Evolutionary conservation across 306 rosid species (phyloP).

Genomic region (Trichosanthes cucumerina): DNA sequence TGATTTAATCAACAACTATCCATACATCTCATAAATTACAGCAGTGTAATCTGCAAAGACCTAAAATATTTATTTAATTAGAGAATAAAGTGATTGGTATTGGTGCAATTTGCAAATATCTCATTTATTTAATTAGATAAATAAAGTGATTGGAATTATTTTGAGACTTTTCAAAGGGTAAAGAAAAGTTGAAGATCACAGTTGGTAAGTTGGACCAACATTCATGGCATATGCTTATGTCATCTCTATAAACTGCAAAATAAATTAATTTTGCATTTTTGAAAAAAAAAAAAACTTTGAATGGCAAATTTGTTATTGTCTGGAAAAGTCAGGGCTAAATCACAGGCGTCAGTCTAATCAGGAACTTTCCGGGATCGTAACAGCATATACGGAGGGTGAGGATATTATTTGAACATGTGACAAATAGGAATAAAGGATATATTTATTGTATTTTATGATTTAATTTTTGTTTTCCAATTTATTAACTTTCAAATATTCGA

Average conservation of each 20-base stretch:
- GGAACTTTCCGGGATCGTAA: background rate
- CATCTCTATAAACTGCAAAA: background rate
- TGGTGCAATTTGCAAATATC: background rate
- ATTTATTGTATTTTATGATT: background rate
- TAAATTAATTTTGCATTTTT: background rate
- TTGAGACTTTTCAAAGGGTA: background rate
- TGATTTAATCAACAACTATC: too few relatives aligned
- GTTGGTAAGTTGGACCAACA: background rate
- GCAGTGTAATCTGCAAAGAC: too few relatives aligned
- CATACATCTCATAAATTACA: too few relatives aligned
- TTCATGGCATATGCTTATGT: background rate
- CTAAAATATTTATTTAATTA: background rate
- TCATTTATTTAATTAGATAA: background rate
- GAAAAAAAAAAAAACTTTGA: background rate
- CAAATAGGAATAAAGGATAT: background rate
- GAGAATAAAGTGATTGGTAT: background rate
- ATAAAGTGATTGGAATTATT: background rate
- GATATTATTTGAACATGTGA: background rate
- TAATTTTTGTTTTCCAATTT: too few relatives aligned
- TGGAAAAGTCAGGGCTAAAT: background rate
- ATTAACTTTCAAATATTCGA: too few relatives aligned
- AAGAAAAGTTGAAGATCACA: background rate
- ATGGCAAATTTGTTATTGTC: background rate
- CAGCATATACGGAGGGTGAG: background rate
- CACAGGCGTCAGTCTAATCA: background rate